Evolutionary conservation across 2,329 filamentous ascomycete genomes (phyloP).

Genomic region (Colletotrichum zoysiae): DNA sequence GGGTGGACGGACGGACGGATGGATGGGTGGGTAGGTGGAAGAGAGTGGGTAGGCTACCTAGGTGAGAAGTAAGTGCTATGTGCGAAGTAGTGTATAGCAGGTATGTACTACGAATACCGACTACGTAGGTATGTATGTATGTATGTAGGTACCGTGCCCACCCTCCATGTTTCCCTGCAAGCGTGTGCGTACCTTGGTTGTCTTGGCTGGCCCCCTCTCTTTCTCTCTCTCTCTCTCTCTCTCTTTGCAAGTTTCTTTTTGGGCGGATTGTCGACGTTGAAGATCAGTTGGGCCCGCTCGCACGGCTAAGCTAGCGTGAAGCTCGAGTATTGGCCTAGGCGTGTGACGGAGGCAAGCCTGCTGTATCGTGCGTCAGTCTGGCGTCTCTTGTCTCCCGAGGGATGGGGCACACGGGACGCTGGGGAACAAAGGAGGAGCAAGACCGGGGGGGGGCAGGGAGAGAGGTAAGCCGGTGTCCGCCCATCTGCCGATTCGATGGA

Average conservation of each 20-base stretch:
- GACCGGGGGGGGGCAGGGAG: no score
- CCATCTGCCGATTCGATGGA: conserved; percentile 5
- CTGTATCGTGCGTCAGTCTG: conserved; percentile 37
- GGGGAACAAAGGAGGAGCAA: conserved; percentile 32
- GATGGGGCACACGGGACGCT: conserved; percentile 23
- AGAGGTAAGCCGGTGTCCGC: background rate
- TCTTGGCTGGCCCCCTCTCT: conserved; percentile 4
- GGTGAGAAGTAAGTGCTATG: no score
- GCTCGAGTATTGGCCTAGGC: conserved; percentile 20
- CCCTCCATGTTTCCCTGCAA: conserved; percentile 23
- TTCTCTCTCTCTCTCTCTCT: background rate
- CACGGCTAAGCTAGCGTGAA: conserved; percentile 28
- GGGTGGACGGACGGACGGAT: conserved; percentile 16
- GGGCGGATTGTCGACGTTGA: conserved; percentile 34
- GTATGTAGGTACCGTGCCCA: conserved; percentile 16
- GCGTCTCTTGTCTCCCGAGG: conserved; percentile 36
- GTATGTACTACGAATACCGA: no score
- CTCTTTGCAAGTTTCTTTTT: conserved; percentile 12
- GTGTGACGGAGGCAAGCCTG: conserved; percentile 37
- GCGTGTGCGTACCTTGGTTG: conserved; percentile 28
- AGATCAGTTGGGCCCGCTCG: conserved; percentile 36
- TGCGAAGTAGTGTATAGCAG: no score
- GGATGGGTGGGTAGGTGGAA: background rate
- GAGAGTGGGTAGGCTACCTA: background rate
- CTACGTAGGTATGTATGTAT: background rate